Percentiles rank a stretch among this genome's conserved stretches.
Evolutionary conservation across 768 basidiomycete genomes (phyloP).

Genomic region (Xerocomellus chrysenteron): DNA sequence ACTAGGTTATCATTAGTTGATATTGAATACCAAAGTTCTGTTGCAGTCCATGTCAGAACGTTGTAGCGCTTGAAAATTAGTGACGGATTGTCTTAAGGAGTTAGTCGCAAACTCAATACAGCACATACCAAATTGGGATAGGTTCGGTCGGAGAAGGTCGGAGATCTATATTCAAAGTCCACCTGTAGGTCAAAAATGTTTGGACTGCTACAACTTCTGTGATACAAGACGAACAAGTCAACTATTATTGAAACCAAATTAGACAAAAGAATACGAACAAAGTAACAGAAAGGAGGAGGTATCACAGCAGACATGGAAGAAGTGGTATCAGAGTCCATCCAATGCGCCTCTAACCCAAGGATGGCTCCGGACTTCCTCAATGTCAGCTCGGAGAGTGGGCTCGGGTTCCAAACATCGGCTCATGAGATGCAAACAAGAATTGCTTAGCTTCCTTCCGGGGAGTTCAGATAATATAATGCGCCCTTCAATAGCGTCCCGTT

Average conservation of each 20-base stretch:
- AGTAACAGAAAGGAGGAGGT: conserved; percentile 7
- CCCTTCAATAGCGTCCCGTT: conserved; percentile 73
- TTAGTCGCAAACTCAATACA: too few species aligned
- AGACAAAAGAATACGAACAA: neutral
- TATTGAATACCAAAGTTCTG: too few species aligned
- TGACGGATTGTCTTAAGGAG: too few species aligned
- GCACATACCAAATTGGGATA: too few species aligned
- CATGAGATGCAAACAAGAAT: conserved; percentile 61
- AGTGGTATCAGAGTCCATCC: conserved; percentile 17
- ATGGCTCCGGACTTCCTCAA: conserved; percentile 78
- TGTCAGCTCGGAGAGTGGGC: conserved; percentile 75
- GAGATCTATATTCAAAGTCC: too few species aligned
- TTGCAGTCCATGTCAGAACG: too few species aligned
- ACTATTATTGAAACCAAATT: conserved; percentile 7
- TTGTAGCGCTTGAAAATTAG: too few species aligned
- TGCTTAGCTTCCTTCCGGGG: conserved; percentile 39
- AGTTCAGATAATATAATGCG: conserved; percentile 52
- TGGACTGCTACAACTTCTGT: neutral
- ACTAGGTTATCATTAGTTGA: too few species aligned
- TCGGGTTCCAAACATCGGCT: conserved; percentile 81
- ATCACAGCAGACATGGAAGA: conserved; percentile 3
- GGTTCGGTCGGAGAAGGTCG: too few species aligned
- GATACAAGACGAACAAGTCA: conserved; percentile 18
- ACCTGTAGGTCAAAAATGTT: too few species aligned
- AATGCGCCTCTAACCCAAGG: conserved; percentile 61